phyloP scores from a whole-genome alignment of 495 filamentous ascomycete species.

The Talaromyces thailandensis region DNA sequence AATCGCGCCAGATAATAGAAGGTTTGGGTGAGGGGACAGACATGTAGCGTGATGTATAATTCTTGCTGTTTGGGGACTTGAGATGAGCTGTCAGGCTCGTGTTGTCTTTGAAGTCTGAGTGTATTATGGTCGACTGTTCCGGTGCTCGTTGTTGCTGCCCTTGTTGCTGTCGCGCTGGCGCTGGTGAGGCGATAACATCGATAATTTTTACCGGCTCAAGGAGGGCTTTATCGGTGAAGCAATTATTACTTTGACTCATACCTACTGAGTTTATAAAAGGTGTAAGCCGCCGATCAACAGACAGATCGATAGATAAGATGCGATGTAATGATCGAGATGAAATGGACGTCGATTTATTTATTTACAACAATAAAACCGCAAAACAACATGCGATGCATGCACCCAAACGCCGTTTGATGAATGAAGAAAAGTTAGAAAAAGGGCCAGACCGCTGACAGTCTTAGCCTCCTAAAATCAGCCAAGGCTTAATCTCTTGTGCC shows the following conservation, averaged over 20 bases:
- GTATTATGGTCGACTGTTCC: not conserved
- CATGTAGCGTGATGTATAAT: slow-evolving; percentile 20
- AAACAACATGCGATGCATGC: not conserved
- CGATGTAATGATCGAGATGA: not conserved
- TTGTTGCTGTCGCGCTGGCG: not conserved
- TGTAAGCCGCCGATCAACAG: not conserved
- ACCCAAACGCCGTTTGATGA: not conserved
- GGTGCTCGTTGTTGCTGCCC: not conserved
- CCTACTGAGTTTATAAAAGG: not conserved
- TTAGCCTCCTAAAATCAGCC: not conserved
- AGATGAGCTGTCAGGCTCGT: not conserved
- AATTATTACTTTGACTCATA: not conserved
- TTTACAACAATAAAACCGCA: not conserved
- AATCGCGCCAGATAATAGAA: slow-evolving; percentile 1
- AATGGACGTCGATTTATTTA: not conserved
- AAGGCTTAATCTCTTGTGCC: not conserved
- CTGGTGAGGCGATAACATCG: not conserved
- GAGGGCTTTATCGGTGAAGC: not conserved
- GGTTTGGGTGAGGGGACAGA: slow-evolving; percentile 11
- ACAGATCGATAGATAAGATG: not conserved
- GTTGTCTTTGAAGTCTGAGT: not conserved
- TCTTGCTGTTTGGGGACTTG: slow-evolving; percentile 2
- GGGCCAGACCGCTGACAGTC: not conserved
- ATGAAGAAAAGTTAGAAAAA: not conserved
- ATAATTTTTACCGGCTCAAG: slow-evolving; percentile 4